These are phyloP conservation scores for Lactarius trivialis DNA, from an alignment of 768 basidiomycete species.

Conservation along the genomic window DNA sequence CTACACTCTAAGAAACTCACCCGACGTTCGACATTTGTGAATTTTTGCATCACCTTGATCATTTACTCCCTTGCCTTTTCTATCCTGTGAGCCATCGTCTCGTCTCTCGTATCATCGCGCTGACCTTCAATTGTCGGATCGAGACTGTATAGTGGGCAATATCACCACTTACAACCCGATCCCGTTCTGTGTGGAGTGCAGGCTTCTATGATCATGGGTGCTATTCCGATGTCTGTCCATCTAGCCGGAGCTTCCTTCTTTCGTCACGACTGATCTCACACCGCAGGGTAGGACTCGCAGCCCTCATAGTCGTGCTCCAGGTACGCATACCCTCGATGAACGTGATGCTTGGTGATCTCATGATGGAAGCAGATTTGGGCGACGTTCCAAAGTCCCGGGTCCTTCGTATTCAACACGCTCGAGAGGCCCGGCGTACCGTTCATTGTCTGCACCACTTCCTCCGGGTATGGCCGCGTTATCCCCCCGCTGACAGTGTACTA, in stretches of 20 bases:
- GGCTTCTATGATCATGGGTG: constrained; percentile 46
- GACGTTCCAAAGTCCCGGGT: constrained; percentile 29
- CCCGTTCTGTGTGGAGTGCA: constrained; percentile 41
- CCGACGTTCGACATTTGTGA: constrained; percentile 48
- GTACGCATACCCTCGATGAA: constrained; percentile 20
- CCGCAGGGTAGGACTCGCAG: constrained; percentile 38
- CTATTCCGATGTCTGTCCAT: constrained; percentile 44
- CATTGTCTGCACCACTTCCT: constrained; percentile 22
- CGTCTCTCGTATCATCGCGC: not conserved
- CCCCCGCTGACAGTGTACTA: constrained; percentile 12
- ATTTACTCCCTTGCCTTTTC: constrained; percentile 48
- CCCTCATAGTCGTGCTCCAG: constrained; percentile 37
- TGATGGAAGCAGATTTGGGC: constrained; percentile 31
- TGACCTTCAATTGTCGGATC: not conserved
- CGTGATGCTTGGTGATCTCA: not conserved
- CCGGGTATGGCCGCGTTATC: not conserved
- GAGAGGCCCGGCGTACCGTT: constrained; percentile 26
- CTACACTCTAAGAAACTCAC: constrained; percentile 37
- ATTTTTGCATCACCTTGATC: constrained; percentile 52
- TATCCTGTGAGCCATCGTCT: constrained; percentile 38
- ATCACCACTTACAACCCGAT: constrained; percentile 26
- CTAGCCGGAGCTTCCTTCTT: not conserved
- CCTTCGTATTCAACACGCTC: constrained; percentile 24
- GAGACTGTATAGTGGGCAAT: constrained; percentile 32
- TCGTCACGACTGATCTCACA: constrained; percentile 6